Base-by-base conservation (phyloP, 257 asterid genomes). In the Nicotiana tabacum region DNA sequence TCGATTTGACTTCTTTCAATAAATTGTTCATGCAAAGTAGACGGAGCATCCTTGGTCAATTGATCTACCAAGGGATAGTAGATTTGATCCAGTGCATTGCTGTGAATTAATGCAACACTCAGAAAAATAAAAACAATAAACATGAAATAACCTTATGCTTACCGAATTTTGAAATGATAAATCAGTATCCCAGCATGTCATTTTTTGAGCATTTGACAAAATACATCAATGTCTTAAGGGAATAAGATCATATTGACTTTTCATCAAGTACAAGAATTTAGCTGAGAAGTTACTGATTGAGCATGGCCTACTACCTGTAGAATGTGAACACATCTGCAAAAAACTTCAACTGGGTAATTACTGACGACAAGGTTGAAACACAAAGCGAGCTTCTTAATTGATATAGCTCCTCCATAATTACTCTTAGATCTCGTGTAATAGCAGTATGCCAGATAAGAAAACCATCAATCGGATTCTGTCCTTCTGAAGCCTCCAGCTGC, bases 41-140 rank as follows among this genome's bases (percentile, higher is more conserved):
- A 87, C 21, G 58, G 61, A 83, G 76, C 68, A 70, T 85, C 82
- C 86, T 81, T 84, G 80, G 88, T 80, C 62, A 90, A 85, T 82
- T 88, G 91, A 77, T 68, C 85, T 77, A 88, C 83, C 87, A 92
- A 61, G 66, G 94, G 95, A 80, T 88, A 89, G 81, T 91, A 87
- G 24, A 91, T 72, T 82, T 91, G 88, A 83, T 93, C 95, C 92
- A 90, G 83, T 18, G 92, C 92, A 67, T 92, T 91, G 88, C 98
- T 93, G 94, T 87, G 86, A 81, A 80, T 78, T 51, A 58, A 55
- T 46, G 60, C 2, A 74, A 29, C 24, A 65, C 37, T 8, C 43
- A 29, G 35, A 51, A 82, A 85, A 82, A 84, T 12, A 82, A 77
- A 81, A 65, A 74, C 68, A 43, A 46, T 55, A 88, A 72, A 51